These are phyloP conservation scores for Cladosporium sp. DNA, from an alignment of 2,329 filamentous ascomycete species.

Conservation along the genomic window DNA sequence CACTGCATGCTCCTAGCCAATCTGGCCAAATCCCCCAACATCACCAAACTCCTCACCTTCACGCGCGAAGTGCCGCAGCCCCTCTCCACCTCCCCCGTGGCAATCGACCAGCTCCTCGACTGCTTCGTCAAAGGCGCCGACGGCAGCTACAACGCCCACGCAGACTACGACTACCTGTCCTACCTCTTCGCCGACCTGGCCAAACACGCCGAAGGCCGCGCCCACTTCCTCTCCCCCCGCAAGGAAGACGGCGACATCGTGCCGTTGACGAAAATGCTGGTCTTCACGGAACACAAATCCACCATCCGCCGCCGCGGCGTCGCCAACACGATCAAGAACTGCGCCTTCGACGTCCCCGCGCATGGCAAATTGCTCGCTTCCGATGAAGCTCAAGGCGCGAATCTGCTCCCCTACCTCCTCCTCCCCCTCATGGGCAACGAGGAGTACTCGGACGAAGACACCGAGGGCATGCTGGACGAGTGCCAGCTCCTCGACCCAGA, in stretches of 20 bases:
- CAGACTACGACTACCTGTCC: conserved; percentile 86
- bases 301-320: conserved; percentile 84
- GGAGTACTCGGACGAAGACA: conserved; percentile 83
- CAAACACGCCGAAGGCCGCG: conserved; percentile 64
- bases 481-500: conserved; percentile 84
- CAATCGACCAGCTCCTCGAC: conserved; percentile 88
- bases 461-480: conserved; percentile 79
- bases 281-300: conserved; percentile 88
- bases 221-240: conserved; percentile 52
- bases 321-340: conserved; percentile 93
- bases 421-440: conserved; percentile 84
- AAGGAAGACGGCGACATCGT: conserved; percentile 71
- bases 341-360: conserved; percentile 72
- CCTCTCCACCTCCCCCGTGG: conserved; percentile 66
- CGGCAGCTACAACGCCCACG: conserved; percentile 74
- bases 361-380: conserved; percentile 62
- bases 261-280: conserved; percentile 86
- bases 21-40: conserved; percentile 70
- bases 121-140: conserved; percentile 91
- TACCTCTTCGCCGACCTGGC: conserved; percentile 93
- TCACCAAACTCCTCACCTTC: conserved; percentile 64
- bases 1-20: conserved; percentile 92
- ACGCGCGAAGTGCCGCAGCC: conserved; percentile 64
- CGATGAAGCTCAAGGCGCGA: conserved; percentile 60
- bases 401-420: conserved; percentile 82